Evolutionary conservation across 1,284 basidiomycete species (phyloP).

Genomic region (Rhizoctonia solani): DNA sequence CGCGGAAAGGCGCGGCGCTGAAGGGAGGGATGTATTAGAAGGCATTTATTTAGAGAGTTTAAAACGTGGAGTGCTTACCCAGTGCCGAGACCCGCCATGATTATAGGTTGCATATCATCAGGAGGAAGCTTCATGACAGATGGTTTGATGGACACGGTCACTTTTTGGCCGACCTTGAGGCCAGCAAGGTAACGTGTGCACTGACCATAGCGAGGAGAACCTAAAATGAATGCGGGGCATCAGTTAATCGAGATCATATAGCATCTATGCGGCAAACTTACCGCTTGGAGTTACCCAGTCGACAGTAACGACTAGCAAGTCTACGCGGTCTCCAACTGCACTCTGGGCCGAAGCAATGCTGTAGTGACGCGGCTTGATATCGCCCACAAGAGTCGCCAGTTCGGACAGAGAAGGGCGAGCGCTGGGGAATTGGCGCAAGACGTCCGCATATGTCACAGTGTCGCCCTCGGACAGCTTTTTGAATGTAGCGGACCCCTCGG

Average conservation of each 20-base stretch:
- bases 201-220: constrained; percentile 84
- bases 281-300: constrained; percentile 90
- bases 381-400: constrained; percentile 85
- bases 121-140: constrained; percentile 99
- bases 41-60: background rate
- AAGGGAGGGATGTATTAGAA: constrained; percentile 1
- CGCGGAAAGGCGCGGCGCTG: constrained; percentile 93
- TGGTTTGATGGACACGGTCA: constrained; percentile 97
- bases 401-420: constrained; percentile 80
- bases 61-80: constrained; percentile 51
- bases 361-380: constrained; percentile 98
- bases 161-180: constrained; percentile 84
- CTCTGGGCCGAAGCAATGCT: constrained; percentile 95
- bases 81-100: constrained; percentile 98
- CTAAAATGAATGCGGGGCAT: constrained; percentile 49
- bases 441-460: constrained; percentile 91
- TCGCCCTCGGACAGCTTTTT: constrained; percentile 96
- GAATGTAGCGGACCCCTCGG: constrained; percentile 90
- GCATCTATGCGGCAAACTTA: constrained; percentile 47
- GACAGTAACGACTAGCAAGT: constrained; percentile 93
- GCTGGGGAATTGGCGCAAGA: constrained; percentile 78
- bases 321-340: constrained; percentile 92
- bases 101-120: constrained; percentile 84
- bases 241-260: background rate
- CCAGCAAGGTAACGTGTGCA: constrained; percentile 93